Evolutionary conservation across 495 filamentous ascomycete genomes (phyloP).

Genomic region (Aspergillus ellipticus): DNA sequence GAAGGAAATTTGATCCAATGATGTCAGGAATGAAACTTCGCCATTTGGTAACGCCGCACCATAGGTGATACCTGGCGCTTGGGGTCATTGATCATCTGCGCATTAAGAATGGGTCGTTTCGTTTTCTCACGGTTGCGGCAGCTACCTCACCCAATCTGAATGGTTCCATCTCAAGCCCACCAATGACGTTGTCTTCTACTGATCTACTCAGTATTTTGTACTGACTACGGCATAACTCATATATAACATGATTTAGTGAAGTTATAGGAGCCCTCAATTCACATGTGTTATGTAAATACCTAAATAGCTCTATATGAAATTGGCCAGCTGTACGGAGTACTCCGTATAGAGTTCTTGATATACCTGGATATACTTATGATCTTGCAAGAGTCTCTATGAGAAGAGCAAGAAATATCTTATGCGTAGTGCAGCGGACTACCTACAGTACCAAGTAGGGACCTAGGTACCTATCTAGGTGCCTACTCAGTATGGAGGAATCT

Average conservation of each 20-base stretch:
- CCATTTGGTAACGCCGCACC: background rate
- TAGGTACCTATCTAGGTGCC: too few species aligned
- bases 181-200: too few species aligned
- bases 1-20: background rate
- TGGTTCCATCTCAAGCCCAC: slow-evolving; percentile 20
- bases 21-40: background rate
- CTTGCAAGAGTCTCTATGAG: background rate
- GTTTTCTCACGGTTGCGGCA: slow-evolving; percentile 6
- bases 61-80: slow-evolving; percentile 11
- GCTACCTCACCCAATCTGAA: slow-evolving; percentile 18
- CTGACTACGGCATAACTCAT: background rate
- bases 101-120: slow-evolving; percentile 13
- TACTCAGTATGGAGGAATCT: background rate
- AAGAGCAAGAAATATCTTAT: background rate
- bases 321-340: too few species aligned
- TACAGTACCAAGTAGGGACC: too few species aligned
- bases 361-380: too few species aligned
- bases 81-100: slow-evolving; percentile 23
- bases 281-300: too few species aligned
- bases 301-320: too few species aligned
- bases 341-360: too few species aligned
- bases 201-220: slow-evolving; percentile 5
- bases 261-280: too few species aligned
- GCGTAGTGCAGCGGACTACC: too few species aligned
- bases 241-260: background rate